Percentiles rank a stretch among this genome's conserved stretches.
These are phyloP conservation scores for Kodamaea lidongshanica DNA, from an alignment of 805 yeast species.

Conservation along the genomic window DNA sequence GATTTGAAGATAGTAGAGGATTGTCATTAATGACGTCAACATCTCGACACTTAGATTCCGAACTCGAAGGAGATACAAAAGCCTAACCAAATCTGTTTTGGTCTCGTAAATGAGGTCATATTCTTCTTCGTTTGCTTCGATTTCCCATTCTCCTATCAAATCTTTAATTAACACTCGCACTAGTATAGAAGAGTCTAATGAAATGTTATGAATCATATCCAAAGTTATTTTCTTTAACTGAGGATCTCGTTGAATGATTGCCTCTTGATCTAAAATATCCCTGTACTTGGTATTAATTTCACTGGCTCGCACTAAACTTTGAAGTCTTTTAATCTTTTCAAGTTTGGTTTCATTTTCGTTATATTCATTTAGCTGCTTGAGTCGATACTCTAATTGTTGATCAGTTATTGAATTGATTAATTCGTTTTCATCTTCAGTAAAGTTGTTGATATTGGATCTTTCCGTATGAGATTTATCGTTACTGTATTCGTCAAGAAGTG, in stretches of 20 bases:
- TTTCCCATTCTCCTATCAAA: conserved; percentile 42
- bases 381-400: conserved; percentile 17
- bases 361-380: conserved; percentile 9
- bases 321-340: conserved; percentile 17
- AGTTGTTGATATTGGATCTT: conserved; percentile 19
- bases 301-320: conserved; percentile 12
- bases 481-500: conserved; percentile 4
- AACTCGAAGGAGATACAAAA: conserved; percentile 38
- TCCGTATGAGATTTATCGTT: conserved; percentile 10
- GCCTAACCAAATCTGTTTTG: conserved; percentile 43
- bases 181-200: conserved; percentile 31
- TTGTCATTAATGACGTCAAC: conserved; percentile 52
- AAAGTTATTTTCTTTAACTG: conserved; percentile 6
- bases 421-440: conserved; percentile 6
- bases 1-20: conserved; percentile 55
- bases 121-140: conserved; percentile 7
- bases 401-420: conserved; percentile 16
- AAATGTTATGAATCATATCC: conserved; percentile 11
- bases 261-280: conserved; percentile 24
- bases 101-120: conserved; percentile 24
- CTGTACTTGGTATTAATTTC: conserved; percentile 17
- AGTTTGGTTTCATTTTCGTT: conserved; percentile 11
- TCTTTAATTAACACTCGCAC: conserved; percentile 43
- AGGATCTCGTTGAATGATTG: conserved; percentile 8
- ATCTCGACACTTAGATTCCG: conserved; percentile 38